Evolutionary conservation across 2,329 filamentous ascomycete species (phyloP), one percentile per base, ranked within the genome.

Genomic region (Parascedosporium putredinis): DNA sequence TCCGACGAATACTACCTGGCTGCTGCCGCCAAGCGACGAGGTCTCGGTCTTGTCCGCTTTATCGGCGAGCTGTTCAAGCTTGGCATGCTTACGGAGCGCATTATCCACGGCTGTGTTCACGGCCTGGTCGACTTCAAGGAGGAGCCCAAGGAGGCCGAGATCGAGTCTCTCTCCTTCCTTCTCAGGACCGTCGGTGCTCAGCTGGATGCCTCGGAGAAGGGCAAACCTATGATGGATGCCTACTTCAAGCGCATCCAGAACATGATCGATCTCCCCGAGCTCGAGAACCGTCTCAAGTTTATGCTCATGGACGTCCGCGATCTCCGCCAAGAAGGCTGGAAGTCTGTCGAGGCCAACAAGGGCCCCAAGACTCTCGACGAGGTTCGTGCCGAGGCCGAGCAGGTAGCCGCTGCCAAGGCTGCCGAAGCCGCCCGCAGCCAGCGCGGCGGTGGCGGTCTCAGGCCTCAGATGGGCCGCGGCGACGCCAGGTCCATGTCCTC

Each of bases 61-160:
- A 98, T 98, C 63, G 93, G 93, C 73, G 93, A 98, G 71, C 81
- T 98, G 43, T 98, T 95, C 81, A 98, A 97, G 76, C 82, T 98
- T 53, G 84, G 86, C 65, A 98, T 98, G 93, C 79, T 98, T 67
- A 98, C 93, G 54, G 88, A 96, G 67, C 87, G 91, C 66, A 98
- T 98, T 70, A 98, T 98, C 93, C 91, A 98, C 73, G 88, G 96
- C 69, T 98, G 93, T 78, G 89, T 98, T 24, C 84, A 89, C 72
- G 95, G 95, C 70, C 79, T 98, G 55, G 87, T 98, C 57, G 91
- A 98, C 70, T 97, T 94, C 68, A 85, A 91, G 62, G 89, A 88
- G 54, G 73, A 88, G 53, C 93, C 93, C 42, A 93, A 98, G 59
- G 93, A 98, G 70, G 87, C 91, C 49, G 90, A 96, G 66, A 85